Percentiles rank a stretch among this genome's conserved stretches.
Conservation (phyloP, 768 basidiomycete genomes). For the Paxillus involutus region DNA sequence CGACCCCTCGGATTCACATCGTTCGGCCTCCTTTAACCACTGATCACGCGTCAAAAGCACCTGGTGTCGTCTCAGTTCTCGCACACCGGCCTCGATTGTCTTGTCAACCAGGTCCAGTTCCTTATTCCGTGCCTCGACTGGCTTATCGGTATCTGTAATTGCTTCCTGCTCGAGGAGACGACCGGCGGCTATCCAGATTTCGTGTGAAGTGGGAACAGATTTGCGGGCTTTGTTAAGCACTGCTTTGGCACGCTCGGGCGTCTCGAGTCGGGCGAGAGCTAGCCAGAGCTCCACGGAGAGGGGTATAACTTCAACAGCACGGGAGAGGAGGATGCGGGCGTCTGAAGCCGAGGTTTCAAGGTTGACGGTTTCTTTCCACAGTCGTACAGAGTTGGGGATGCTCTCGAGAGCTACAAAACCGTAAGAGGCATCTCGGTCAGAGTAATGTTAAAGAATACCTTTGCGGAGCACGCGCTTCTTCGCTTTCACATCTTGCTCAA, state of each 20-base stretch:
- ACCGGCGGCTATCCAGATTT: constrained; percentile 98
- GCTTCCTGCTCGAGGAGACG: constrained; percentile 88
- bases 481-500: constrained; percentile 81
- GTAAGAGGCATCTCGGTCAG: background rate
- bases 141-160: constrained; percentile 41
- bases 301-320: constrained; percentile 97
- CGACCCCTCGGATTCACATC: constrained; percentile 83
- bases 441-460: constrained; percentile 45
- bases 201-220: constrained; percentile 92
- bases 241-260: constrained; percentile 84
- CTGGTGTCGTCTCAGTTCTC: constrained; percentile 75
- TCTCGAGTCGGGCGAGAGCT: constrained; percentile 94
- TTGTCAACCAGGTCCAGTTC: constrained; percentile 79
- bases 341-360: constrained; percentile 87
- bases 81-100: constrained; percentile 84
- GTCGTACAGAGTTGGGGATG: constrained; percentile 93
- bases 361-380: constrained; percentile 99
- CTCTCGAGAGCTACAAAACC: constrained; percentile 78
- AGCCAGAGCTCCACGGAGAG: constrained; percentile 97
- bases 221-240: constrained; percentile 96
- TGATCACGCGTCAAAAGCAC: constrained; percentile 87
- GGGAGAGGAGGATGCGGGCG: constrained; percentile 86
- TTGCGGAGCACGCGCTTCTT: constrained; percentile 93
- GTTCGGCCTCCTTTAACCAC: constrained; percentile 95
- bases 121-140: constrained; percentile 52